Evolutionary conservation across 2,329 filamentous ascomycete genomes (phyloP), one percentile per base, ranked within the genome.

Genomic region (Zymoseptoria passerinii): DNA sequence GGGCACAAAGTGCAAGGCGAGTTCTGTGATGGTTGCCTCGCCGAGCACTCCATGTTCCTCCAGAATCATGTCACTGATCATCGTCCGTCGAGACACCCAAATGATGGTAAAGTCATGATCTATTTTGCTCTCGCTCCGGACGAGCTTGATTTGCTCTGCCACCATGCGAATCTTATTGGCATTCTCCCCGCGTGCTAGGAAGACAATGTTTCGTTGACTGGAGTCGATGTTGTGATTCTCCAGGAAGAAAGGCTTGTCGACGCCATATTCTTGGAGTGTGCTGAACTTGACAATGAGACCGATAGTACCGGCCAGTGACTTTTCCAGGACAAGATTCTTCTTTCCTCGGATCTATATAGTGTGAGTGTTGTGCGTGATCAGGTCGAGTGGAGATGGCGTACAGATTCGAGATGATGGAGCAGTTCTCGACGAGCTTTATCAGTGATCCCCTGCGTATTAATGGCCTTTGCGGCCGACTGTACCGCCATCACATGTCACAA

Each of bases 21-120:
- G 84, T 72, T 97, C 92, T 58, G 86, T 82, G 64, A 97, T 87
- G 69, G 85, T 96, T 62, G 92, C 88, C 72, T 99, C 94, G 58
- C 94, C 95, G 53, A 96, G 81, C 13, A 99, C 90, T 27, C 92
- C 94, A 48, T 90, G 88, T 70, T 96, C 91, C 74, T 99, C 94
- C 48, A 99, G 80, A 53, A 97, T 83, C 71, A 91, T 87, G 72
- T 97, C 91, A 66, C 90, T 94, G 56, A 97, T 87, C 56, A 95
- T 79, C 3, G 94, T 97, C 61, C 94, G 88, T 58, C 94, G 85
- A 5, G 95, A 92, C 49, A 95, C 89, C 89, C 94, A 97, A 72
- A 96, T 92, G 67, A 99, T 88, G 63, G 92, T 92, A 72, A 97
- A 96, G 68, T 99, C 92, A 81, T 99, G 94, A 65, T 91, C 89